Evolutionary conservation across 805 yeast species (phyloP).

Genomic region (Kluyveromyces lactis): DNA sequence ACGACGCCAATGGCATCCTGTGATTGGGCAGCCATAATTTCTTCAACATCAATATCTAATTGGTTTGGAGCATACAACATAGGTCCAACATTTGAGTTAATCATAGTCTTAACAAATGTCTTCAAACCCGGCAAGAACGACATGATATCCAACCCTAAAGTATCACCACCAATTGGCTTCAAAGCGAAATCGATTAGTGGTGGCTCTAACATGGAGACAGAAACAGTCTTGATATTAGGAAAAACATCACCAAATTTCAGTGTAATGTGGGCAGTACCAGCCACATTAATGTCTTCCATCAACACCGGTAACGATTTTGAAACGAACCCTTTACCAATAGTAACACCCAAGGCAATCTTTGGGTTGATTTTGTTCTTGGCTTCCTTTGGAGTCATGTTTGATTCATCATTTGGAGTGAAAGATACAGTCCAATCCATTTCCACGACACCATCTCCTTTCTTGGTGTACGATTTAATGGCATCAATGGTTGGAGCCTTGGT

Average conservation of each 20-base stretch:
- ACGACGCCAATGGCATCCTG: conserved; percentile 66
- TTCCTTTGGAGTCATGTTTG: conserved; percentile 74
- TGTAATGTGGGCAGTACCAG: conserved; percentile 61
- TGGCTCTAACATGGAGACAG: conserved; percentile 66
- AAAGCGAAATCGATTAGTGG: conserved; percentile 71
- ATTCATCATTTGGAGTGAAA: conserved; percentile 74
- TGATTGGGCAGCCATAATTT: conserved; percentile 51
- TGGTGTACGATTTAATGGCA: conserved; percentile 64
- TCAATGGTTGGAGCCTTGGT: conserved; percentile 71
- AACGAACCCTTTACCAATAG: conserved; percentile 73
- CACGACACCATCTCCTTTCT: conserved; percentile 54
- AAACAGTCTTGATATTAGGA: conserved; percentile 71
- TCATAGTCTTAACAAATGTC: conserved; percentile 57
- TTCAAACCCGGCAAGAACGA: conserved; percentile 75
- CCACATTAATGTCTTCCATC: conserved; percentile 72
- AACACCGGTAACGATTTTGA: conserved; percentile 69
- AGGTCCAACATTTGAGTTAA: conserved; percentile 65
- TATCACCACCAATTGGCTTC: conserved; percentile 85
- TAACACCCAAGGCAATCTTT: conserved; percentile 71
- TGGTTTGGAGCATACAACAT: conserved; percentile 80
- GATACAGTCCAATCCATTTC: conserved; percentile 84
- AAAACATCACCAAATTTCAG: conserved; percentile 53
- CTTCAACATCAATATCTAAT: conserved; percentile 66
- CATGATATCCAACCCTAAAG: conserved; percentile 81
- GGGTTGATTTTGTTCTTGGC: conserved; percentile 66